Base-by-base conservation (phyloP, 176 grass and related monocot genomes). In the Stipa capillata region DNA sequence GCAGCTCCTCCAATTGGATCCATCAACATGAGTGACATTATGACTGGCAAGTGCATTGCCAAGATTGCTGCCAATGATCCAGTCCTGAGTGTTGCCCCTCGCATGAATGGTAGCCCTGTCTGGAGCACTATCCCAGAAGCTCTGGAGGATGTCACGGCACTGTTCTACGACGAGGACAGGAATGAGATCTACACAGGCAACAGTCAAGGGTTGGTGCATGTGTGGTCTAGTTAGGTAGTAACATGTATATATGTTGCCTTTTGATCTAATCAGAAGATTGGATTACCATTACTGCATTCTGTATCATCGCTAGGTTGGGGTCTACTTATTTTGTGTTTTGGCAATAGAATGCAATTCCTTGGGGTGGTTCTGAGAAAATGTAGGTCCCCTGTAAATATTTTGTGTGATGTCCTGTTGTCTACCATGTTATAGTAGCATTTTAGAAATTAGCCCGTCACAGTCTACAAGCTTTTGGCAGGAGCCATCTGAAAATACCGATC, bases 141-240 rank as follows among this genome's bases (percentile, higher is more conserved):
- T 21, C 88, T 99, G 10, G 96, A 94, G 85, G 92, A 99, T 4
- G 92, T 99, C 3, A 99, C 96, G 0, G 96, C 96, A 1, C 76
- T 99, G n/a, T 99, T 95, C 83, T 99, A 95, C 1, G 96, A 99
- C 0, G 96, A 99, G 78, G 96, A 95, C 44, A 95, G 92, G 84
- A 95, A 99, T 2, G 96, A 99, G 79, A 95, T 99, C 34, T 99
- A 99, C 60, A 99, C 96, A 0, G 96, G 96, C 76, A 99, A 99
- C 78, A 99, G 87, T 37, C 72, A 93, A 23, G 96, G 96, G 29
- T 58, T 99, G 61, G 91, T 99, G 44, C 96, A 99, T 86, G 96
- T 99, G 25, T 99, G 96, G 96, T 99, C 96, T 33, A 99, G 89
- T 79, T 99, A 95, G 82, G 31, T 69, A 53, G 66, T 56, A 67